Evolutionary conservation across 768 basidiomycete species (phyloP).

Genomic region (Tricholoma bakamatsutake): DNA sequence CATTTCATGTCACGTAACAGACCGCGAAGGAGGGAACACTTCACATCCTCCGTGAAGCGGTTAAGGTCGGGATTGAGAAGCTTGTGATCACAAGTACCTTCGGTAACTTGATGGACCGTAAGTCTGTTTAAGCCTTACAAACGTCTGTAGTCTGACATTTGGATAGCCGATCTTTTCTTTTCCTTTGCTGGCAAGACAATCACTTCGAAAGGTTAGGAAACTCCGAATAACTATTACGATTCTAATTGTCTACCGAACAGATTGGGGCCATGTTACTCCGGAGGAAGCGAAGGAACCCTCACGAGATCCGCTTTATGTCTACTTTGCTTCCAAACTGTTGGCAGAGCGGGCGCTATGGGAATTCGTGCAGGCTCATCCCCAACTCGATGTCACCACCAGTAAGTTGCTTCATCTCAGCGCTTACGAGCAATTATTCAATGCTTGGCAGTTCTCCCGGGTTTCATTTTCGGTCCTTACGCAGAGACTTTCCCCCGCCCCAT

Average conservation of each 20-base stretch:
- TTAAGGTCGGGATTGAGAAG: too few relatives aligned
- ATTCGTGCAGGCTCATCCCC: constrained; percentile 13
- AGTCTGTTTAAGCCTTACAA: not conserved
- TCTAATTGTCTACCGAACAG: constrained; percentile 9
- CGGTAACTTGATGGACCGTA: constrained; percentile 22
- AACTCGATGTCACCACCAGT: constrained; percentile 35
- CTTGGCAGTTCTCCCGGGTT: constrained; percentile 27
- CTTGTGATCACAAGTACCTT: too few relatives aligned
- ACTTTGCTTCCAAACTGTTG: constrained; percentile 35
- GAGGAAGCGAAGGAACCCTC: constrained; percentile 26
- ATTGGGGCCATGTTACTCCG: constrained; percentile 28
- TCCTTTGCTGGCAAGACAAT: constrained; percentile 19
- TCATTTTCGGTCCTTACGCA: constrained; percentile 32
- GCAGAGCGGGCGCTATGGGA: constrained; percentile 38
- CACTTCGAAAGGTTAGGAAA: constrained; percentile 14
- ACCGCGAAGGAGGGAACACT: too few relatives aligned
- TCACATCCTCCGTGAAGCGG: too few relatives aligned
- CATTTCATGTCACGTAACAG: too few relatives aligned
- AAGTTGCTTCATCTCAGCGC: constrained; percentile 8
- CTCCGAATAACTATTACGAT: not conserved
- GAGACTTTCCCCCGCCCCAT: constrained; percentile 24
- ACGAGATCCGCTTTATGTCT: constrained; percentile 26
- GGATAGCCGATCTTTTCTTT: constrained; percentile 16
- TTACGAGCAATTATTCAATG: not conserved
- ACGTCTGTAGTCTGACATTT: not conserved